Base-by-base conservation (phyloP, 202 grass and related monocot species). In the Digitaria exilis region DNA sequence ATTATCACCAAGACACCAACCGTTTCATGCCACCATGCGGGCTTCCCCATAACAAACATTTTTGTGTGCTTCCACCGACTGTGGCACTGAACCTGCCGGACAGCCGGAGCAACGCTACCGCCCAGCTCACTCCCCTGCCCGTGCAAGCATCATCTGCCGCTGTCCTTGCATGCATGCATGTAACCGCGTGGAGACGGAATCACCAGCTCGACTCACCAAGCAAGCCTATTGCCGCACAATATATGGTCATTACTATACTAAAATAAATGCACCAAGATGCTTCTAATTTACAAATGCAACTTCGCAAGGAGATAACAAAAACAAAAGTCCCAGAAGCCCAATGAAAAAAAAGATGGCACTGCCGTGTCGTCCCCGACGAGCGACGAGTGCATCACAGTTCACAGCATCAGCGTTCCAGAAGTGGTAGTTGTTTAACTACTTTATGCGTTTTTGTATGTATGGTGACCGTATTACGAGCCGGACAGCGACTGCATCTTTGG, bases 371-470 rank as follows among this genome's bases (percentile, higher is more conserved):
- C 69, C 57, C 55, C 6, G n/a, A 14, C 15, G 42, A 49, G 29
- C 2, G n/a, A 14, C 15, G 41, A 48, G 29, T 0, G 28, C 56
- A 39, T 30, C 57, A 7, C n/a, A n/a, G n/a, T n/a, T n/a, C n/a
- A n/a, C n/a, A n/a, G n/a, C n/a, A 39, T 30, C 57, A 7, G 13
- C 24, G 49, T 54, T 41, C 34, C n/a, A 68, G 30, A 41, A 55
- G 26, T 17, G 59, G 81, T 66, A 59, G 17, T 75, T 83, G 17
- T 75, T 83, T 83, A 83, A 8, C 59, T 75, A 9, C 6, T 12
- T 26, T 26, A 51, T 32, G 1, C 3, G 21, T 19, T 46, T 24
- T 6, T 51, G 18, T 14, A 5, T 19, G 46, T 34, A 17, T 30
- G 17, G 2, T 19, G 35, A 57, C 8, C 15, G 15, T 25, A n/a